Base-by-base conservation (phyloP, 2,329 filamentous ascomycete genomes). In the Microcyclosporella mali region DNA sequence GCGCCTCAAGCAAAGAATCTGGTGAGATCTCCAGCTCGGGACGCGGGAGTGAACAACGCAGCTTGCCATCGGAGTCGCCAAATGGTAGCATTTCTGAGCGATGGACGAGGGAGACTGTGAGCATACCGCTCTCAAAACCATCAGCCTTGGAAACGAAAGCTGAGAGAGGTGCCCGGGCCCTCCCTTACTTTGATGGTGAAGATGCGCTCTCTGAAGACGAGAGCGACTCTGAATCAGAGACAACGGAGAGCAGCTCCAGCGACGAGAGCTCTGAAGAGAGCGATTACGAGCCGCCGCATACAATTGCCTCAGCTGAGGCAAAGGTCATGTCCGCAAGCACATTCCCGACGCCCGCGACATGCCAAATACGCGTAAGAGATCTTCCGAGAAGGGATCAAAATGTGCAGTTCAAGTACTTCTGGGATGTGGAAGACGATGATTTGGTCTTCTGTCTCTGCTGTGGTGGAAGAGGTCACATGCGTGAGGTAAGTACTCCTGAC, bases 361-460 rank as follows among this genome's bases (percentile, higher is more conserved):
- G 37, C 27, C 21, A 25, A 7, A 27, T 47, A 7, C 43, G 43
- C 33, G 19, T 50, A 3, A 14, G 21, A 10, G 36, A 47, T 18
- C 32, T 53, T 17, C 40, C 50, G 4, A 19, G 46, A 12, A 28
- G 44, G 10, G 49, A 56, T 11, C 44, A 49, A 21, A 15, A 44
- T 7, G 25, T 46, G 7, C 55, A 57, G 33, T 34, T 37, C 9
- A 37, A 45, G 12, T 57, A 57, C 31, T 48, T 30, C 29, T 29
- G 1, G 11, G 46, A 25, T 37, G 41, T 7, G 14, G 36, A 14
- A 12, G 25, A 42, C 27, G 15, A 42, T 27, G 47, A 41, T n/a
- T n/a, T 47, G 18, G 46, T 49, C 10, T 50, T 56, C 29, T 46
- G 43, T 27, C 16, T 47, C 18, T 47, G 41, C 33, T 47, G 45